A percentile compares a stretch with the other conserved stretches of the same genome.
phyloP scores from a whole-genome alignment of 306 rosid genomes.

The Vigna trinervia region DNA sequence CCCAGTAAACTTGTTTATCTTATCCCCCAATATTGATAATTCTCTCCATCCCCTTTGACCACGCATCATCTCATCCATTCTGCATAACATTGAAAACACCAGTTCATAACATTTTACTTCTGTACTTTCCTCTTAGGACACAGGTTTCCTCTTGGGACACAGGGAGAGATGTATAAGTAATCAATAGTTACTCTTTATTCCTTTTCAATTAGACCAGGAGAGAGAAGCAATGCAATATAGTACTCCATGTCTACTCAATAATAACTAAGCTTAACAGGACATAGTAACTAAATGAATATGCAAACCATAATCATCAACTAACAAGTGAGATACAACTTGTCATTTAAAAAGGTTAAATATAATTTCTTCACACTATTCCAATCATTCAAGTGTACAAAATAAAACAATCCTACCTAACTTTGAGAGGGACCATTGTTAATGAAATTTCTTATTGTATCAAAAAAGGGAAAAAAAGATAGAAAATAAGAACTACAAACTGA shows the following conservation, averaged over 20 bases:
- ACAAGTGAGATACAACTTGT: conserved; percentile 8
- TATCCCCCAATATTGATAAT: conserved; percentile 90
- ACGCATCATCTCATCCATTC: conserved; percentile 99
- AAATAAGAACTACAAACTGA: conserved; percentile 30
- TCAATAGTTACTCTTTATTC: conserved; percentile 20
- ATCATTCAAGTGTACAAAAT: conserved; percentile 1
- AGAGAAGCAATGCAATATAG: conserved; percentile 15
- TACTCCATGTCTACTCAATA: conserved; percentile 9
- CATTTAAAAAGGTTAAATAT: background rate
- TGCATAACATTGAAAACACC: conserved; percentile 47
- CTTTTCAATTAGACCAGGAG: conserved; percentile 16
- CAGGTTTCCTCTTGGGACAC: background rate
- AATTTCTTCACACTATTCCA: conserved; percentile 22
- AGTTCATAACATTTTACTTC: conserved; percentile 23
- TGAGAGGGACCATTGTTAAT: conserved; percentile 5
- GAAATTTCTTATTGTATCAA: conserved; percentile 10
- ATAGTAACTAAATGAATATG: background rate
- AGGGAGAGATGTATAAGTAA: background rate
- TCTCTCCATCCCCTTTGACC: conserved; percentile 99
- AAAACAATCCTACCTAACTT: conserved; percentile 16
- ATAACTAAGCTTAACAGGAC: conserved; percentile 12
- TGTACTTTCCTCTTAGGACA: background rate
- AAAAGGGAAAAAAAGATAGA: background rate
- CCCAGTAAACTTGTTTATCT: conserved; percentile 87
- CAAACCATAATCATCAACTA: conserved; percentile 33